Conservation (phyloP, 2,329 filamentous ascomycete genomes). For the Venturia effusa region DNA sequence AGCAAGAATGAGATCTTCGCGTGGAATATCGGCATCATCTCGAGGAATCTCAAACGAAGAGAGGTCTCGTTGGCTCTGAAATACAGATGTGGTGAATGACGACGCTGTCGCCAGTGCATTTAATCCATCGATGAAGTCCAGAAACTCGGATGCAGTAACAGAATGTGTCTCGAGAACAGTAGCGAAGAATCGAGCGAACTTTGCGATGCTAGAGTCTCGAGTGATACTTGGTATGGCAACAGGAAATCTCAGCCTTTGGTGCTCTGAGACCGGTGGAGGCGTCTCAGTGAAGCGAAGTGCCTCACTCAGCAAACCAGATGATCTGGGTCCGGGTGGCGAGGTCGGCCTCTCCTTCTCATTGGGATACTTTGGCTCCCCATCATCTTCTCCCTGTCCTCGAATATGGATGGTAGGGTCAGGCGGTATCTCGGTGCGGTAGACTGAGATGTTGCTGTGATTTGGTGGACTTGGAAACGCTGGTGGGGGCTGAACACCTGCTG, state of each 20-base stretch:
- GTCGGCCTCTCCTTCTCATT: slow-evolving; percentile 2
- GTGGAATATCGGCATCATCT: slow-evolving; percentile 1
- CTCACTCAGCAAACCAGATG: slow-evolving; percentile 4
- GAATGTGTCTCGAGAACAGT: neutral
- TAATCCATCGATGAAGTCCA: slow-evolving; percentile 9
- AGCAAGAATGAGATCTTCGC: slow-evolving; percentile 5
- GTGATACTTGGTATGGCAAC: slow-evolving; percentile 3
- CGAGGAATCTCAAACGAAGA: slow-evolving; percentile 1
- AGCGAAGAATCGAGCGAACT: slow-evolving; percentile 9
- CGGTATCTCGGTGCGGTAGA: slow-evolving; percentile 7
- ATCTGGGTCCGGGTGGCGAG: neutral
- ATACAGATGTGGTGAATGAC: slow-evolving; percentile 4
- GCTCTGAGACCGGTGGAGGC: slow-evolving; percentile 4
- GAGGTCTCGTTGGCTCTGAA: neutral
- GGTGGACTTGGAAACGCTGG: neutral
- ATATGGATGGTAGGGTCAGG: slow-evolving; percentile 3
- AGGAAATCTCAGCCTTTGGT: neutral
- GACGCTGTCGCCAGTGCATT: slow-evolving; percentile 6
- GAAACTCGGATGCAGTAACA: slow-evolving; percentile 1
- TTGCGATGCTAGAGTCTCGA: neutral
- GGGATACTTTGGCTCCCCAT: neutral
- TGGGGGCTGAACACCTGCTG: neutral
- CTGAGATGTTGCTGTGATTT: slow-evolving; percentile 3
- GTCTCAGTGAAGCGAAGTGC: slow-evolving; percentile 8
- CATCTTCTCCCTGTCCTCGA: neutral